These are phyloP conservation scores for Alternaria brassicae DNA, from an alignment of 2,329 filamentous ascomycete species.

Conservation along the genomic window DNA sequence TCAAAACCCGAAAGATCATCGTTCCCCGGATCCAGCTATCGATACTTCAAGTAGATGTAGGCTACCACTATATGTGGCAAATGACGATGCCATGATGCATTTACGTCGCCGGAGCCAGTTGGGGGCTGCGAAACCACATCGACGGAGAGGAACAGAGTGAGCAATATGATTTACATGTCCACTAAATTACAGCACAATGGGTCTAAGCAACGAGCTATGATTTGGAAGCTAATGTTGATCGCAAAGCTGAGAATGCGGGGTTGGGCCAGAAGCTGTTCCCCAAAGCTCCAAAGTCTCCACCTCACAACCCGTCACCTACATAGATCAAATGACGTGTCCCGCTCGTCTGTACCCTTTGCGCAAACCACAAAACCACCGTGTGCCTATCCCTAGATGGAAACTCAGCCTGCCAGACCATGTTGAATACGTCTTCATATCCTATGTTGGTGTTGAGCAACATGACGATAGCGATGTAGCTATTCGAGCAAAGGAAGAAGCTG, in stretches of 20 bases:
- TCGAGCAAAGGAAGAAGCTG: constrained; percentile 11
- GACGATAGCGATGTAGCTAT: constrained; percentile 1
- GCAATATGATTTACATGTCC: neutral
- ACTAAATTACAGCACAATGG: too few species aligned
- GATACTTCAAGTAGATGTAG: too few species aligned
- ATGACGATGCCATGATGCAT: too few species aligned
- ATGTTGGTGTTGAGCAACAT: constrained; percentile 45
- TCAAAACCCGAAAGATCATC: too few species aligned
- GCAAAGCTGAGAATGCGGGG: neutral
- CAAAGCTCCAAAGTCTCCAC: neutral
- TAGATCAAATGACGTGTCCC: constrained; percentile 21
- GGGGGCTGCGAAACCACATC: neutral
- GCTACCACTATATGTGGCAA: too few species aligned
- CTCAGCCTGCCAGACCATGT: constrained; percentile 32
- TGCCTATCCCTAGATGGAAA: constrained; percentile 45
- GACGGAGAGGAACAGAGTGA: neutral
- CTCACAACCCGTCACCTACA: neutral
- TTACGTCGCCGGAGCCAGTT: neutral
- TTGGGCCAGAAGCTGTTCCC: neutral
- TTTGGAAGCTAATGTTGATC: neutral
- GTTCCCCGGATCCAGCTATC: too few species aligned
- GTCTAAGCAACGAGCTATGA: neutral
- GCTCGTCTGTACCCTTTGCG: constrained; percentile 41
- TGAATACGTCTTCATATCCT: constrained; percentile 38
- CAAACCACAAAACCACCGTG: constrained; percentile 41